phyloP scores from a whole-genome alignment of 192 early-diverging fungal species.

The Dissophora globulifera region DNA sequence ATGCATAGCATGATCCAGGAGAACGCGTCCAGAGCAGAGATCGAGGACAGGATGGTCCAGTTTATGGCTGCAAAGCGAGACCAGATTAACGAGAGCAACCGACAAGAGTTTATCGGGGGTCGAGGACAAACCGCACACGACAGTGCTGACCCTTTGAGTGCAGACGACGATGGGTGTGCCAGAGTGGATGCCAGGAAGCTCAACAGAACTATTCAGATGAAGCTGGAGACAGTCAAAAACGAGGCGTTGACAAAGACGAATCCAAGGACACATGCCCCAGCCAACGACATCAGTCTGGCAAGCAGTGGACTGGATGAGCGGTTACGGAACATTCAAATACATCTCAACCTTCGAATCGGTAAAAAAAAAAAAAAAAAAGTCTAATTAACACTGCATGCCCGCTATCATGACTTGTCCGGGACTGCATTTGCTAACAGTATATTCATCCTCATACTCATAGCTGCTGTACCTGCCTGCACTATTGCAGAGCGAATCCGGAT shows the following conservation, averaged over 20 bases:
- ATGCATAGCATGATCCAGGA: slow-evolving; percentile 47
- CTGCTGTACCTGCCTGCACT: slow-evolving; percentile 50
- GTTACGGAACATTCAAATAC: slow-evolving; percentile 76
- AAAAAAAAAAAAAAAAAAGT: slow-evolving; percentile 8
- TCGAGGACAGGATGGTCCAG: slow-evolving; percentile 58
- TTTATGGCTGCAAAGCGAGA: slow-evolving; percentile 65
- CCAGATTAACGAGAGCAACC: slow-evolving; percentile 71
- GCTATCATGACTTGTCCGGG: no score
- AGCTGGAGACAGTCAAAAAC: slow-evolving; percentile 74
- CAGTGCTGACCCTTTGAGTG: background rate
- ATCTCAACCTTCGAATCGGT: slow-evolving; percentile 76
- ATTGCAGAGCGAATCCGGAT: slow-evolving; percentile 71
- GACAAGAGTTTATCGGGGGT: slow-evolving; percentile 67
- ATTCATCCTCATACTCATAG: slow-evolving; percentile 9
- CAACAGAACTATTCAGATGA: slow-evolving; percentile 84
- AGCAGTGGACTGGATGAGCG: slow-evolving; percentile 66
- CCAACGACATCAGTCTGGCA: slow-evolving; percentile 44
- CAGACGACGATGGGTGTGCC: slow-evolving; percentile 64
- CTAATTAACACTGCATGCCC: no score
- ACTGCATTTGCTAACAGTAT: no score
- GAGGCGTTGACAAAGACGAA: slow-evolving; percentile 56
- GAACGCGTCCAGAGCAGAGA: slow-evolving; percentile 55
- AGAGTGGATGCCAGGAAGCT: slow-evolving; percentile 77
- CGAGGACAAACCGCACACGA: slow-evolving; percentile 14
- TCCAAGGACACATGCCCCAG: slow-evolving; percentile 23